Base-by-base conservation (phyloP, 768 basidiomycete species). In the Suillus alpinus region DNA sequence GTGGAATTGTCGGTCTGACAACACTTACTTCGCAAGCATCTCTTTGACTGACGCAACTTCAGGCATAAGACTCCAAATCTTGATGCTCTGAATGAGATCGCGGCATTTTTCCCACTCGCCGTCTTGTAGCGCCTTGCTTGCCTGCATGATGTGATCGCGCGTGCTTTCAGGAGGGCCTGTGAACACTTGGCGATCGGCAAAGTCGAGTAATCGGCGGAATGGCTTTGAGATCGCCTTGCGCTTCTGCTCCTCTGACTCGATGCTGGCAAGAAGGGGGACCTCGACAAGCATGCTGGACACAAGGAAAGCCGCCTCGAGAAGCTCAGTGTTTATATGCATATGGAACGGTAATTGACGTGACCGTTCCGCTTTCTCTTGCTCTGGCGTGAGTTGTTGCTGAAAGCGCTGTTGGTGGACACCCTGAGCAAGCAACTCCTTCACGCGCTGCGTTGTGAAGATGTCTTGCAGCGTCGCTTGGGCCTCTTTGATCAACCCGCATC, bases 241-340 rank as follows among this genome's bases (percentile, higher is more conserved):
- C 77, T 89, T 94, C 75, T 88, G 84, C 75, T 97, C 95, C 71
- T 98, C 95, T 2, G 91, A 91, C 64, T 97, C 94, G 63, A 95
- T 92, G 73, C 91, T 94, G 4, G 97, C 97, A 18, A 98, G 79
- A 26, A 98, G 77, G 3, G 97, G 97, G 18, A 99, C 95, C 77
- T 98, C 97, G 41, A 98, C 90, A 40, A 99, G 83, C 97, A 99
- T 99, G 77, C 95, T 98, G 16, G 94, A 95, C 18, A 97, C 95
- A 46, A 99, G 83, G 81, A 98, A 99, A 1, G 94, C 97, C 20
- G 95, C 95, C 75, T 98, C 97, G 59, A 98, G 80, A 9, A 99
- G 81, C 75, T 98, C 97, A 14, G 97, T 94, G 78, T 98, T 99
- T 77, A 98, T 95, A 76, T 99, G 97, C 91, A 98, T 92, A 75